These are phyloP conservation scores for Cladosporium sp. DNA, from an alignment of 2,329 filamentous ascomycete species.

Conservation along the genomic window DNA sequence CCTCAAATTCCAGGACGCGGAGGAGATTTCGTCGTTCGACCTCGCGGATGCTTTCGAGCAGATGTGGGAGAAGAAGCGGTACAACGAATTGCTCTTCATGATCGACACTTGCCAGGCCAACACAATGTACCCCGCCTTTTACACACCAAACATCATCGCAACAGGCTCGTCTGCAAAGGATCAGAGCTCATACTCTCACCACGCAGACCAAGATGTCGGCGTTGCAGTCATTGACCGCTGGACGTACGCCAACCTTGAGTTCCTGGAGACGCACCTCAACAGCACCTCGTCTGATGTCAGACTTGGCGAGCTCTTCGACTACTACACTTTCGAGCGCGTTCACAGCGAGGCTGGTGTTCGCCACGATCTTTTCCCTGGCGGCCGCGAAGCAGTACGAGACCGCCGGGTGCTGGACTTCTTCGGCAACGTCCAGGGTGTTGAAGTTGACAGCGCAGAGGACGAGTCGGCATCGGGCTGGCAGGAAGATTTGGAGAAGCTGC, in stretches of 20 bases:
- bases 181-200: constrained; percentile 94
- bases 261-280: constrained; percentile 83
- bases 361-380: constrained; percentile 91
- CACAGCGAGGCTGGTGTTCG: constrained; percentile 87
- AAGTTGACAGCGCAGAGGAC: constrained; percentile 58
- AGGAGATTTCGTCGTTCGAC: constrained; percentile 95
- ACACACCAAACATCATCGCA: constrained; percentile 95
- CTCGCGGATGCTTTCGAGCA: constrained; percentile 96
- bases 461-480: constrained; percentile 39
- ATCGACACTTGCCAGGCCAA: constrained; percentile 99
- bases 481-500: constrained; percentile 74
- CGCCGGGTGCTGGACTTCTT: constrained; percentile 94
- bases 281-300: constrained; percentile 84
- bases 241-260: constrained; percentile 98
- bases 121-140: constrained; percentile 98
- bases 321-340: constrained; percentile 90
- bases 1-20: constrained; percentile 94
- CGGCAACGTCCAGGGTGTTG: constrained; percentile 94
- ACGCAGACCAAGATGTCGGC: constrained; percentile 95
- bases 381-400: constrained; percentile 68
- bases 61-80: constrained; percentile 99
- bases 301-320: constrained; percentile 90
- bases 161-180: constrained; percentile 96
- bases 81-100: constrained; percentile 98
- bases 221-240: constrained; percentile 98